phyloP scores from a whole-genome alignment of 1,139 yeast genomes.

The Wickerhamiella infanticola region DNA sequence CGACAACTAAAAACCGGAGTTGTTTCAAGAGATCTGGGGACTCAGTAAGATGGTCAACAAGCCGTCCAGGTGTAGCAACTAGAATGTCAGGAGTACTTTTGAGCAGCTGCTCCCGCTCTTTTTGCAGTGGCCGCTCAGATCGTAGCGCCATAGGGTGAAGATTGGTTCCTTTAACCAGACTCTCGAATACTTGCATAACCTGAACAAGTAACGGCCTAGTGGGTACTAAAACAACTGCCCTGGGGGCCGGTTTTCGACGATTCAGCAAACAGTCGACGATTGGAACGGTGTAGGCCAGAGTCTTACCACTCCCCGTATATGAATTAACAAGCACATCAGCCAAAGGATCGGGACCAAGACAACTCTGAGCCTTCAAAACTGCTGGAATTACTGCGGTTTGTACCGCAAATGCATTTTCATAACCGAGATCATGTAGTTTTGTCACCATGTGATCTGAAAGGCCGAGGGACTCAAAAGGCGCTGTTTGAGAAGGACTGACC shows the following conservation, averaged over 20 bases:
- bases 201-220: constrained; percentile 79
- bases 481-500: constrained; percentile 22
- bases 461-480: constrained; percentile 20
- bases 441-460: constrained; percentile 27
- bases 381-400: constrained; percentile 53
- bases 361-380: constrained; percentile 35
- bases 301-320: constrained; percentile 93
- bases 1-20: constrained; percentile 62
- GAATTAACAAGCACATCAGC: constrained; percentile 75
- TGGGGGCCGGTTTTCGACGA: constrained; percentile 45
- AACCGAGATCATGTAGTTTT: constrained; percentile 35
- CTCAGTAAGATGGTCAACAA: constrained; percentile 58
- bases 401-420: constrained; percentile 55
- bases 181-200: constrained; percentile 50
- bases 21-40: constrained; percentile 25
- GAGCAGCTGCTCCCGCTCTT: constrained; percentile 33
- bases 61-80: constrained; percentile 81
- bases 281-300: constrained; percentile 79
- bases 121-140: constrained; percentile 46
- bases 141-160: constrained; percentile 45
- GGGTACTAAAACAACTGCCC: constrained; percentile 76
- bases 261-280: constrained; percentile 54
- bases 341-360: constrained; percentile 37
- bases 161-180: constrained; percentile 51
- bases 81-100: constrained; percentile 55